phyloP scores from a whole-genome alignment of 2,329 filamentous ascomycete genomes.

The Neofusicoccum kwambonambiense region DNA sequence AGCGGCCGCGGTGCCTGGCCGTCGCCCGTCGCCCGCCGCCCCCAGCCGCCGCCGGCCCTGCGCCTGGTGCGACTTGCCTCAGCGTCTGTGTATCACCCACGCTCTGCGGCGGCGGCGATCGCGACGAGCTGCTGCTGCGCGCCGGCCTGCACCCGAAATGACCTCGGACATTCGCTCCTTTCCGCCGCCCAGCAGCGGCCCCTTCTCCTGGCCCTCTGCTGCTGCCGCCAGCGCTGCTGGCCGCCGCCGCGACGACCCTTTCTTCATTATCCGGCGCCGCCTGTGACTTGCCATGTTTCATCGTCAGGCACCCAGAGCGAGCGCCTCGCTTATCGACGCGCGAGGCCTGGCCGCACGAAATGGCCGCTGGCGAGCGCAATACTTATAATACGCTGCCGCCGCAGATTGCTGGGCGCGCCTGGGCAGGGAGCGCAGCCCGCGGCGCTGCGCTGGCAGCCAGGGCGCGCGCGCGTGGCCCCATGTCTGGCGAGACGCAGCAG shows the following conservation, averaged over 20 bases:
- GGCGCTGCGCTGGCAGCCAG: not conserved
- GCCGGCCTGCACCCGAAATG: not conserved
- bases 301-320: slow-evolving; percentile 17
- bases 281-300: slow-evolving; percentile 18
- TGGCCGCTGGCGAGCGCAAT: not conserved
- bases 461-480: not conserved
- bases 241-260: not conserved
- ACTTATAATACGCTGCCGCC: not conserved
- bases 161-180: slow-evolving; percentile 16
- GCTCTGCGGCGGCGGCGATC: not conserved
- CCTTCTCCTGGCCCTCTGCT: not conserved
- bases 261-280: not conserved
- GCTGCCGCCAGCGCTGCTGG: not conserved
- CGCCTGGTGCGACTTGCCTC: not conserved
- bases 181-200: not conserved
- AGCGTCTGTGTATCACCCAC: not conserved
- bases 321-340: slow-evolving; percentile 14
- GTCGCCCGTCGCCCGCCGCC: too few species aligned
- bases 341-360: not conserved
- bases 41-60: not conserved
- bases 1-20: not conserved
- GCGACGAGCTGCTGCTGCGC: slow-evolving; percentile 2
- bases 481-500: not conserved
- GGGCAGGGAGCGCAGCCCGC: not conserved
- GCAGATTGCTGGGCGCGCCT: not conserved